A percentile compares a stretch with the other conserved stretches of the same genome.
Conservation (phyloP, 371 early-diverging fungal species). For the Mycotypha africana region DNA sequence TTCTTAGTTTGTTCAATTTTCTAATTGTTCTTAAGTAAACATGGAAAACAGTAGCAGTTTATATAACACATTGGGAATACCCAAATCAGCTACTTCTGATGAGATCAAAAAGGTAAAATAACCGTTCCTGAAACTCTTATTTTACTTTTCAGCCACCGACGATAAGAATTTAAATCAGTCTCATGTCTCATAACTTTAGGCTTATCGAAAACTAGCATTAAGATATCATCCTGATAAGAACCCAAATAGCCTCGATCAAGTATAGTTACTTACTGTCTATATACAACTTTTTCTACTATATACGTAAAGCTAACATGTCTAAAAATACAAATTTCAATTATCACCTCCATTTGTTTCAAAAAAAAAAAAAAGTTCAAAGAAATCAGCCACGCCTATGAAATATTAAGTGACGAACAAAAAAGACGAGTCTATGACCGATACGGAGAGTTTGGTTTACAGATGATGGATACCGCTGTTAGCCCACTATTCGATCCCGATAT, state of each 20-base stretch:
- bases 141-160: no score
- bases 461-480: constrained; percentile 71
- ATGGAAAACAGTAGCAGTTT: constrained; percentile 24
- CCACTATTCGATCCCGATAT: constrained; percentile 75
- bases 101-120: constrained; percentile 61
- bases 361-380: constrained; percentile 55
- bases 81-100: constrained; percentile 49
- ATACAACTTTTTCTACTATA: no score
- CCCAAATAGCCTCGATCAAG: constrained; percentile 38
- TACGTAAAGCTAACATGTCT: no score
- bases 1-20: no score
- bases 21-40: no score
- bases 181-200: constrained; percentile 3
- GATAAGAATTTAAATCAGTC: not conserved
- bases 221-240: constrained; percentile 74
- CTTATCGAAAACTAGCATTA: constrained; percentile 57
- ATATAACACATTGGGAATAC: constrained; percentile 57
- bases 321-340: no score
- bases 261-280: no score
- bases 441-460: constrained; percentile 81
- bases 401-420: constrained; percentile 68
- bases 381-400: constrained; percentile 76
- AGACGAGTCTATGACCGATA: constrained; percentile 80
- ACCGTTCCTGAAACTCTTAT: no score
- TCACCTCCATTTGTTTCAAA: not conserved